These are phyloP conservation scores for Sclerotinia trifoliorum DNA, from an alignment of 2,329 filamentous ascomycete genomes.

Conservation along the genomic window DNA sequence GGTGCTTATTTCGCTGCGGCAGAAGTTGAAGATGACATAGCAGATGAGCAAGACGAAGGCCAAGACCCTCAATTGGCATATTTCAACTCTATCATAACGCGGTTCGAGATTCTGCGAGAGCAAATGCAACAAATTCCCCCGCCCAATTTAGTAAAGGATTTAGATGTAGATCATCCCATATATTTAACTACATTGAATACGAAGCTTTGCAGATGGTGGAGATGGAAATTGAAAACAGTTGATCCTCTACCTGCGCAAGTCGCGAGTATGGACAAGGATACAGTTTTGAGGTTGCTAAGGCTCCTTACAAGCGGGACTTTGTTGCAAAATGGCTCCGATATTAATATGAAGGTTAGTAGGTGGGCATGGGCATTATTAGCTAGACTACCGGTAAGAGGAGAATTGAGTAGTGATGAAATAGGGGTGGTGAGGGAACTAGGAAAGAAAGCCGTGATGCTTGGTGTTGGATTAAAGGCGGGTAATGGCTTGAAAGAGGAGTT, in stretches of 20 bases:
- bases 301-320: slow-evolving; percentile 62
- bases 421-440: slow-evolving; percentile 76
- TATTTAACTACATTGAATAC: slow-evolving; percentile 43
- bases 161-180: slow-evolving; percentile 53
- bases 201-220: slow-evolving; percentile 53
- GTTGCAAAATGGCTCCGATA: slow-evolving; percentile 55
- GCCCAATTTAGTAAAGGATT: slow-evolving; percentile 49
- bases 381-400: slow-evolving; percentile 69
- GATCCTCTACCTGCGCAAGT: slow-evolving; percentile 60
- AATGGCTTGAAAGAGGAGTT: slow-evolving; percentile 44
- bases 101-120: slow-evolving; percentile 64
- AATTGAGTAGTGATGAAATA: slow-evolving; percentile 73
- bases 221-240: slow-evolving; percentile 49
- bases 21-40: slow-evolving; percentile 40
- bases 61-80: slow-evolving; percentile 61
- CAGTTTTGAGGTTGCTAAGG: slow-evolving; percentile 63
- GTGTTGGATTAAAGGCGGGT: slow-evolving; percentile 40
- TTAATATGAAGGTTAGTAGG: slow-evolving; percentile 66
- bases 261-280: slow-evolving; percentile 64
- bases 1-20: slow-evolving; percentile 70
- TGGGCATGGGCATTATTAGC: slow-evolving; percentile 88
- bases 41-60: slow-evolving; percentile 30
- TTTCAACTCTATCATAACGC: slow-evolving; percentile 61
- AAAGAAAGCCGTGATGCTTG: slow-evolving; percentile 64
- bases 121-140: slow-evolving; percentile 59